Percentiles rank a stretch among this genome's conserved stretches.
Evolutionary conservation across 1,284 basidiomycete genomes (phyloP).

Genomic region (Mycena sp.): DNA sequence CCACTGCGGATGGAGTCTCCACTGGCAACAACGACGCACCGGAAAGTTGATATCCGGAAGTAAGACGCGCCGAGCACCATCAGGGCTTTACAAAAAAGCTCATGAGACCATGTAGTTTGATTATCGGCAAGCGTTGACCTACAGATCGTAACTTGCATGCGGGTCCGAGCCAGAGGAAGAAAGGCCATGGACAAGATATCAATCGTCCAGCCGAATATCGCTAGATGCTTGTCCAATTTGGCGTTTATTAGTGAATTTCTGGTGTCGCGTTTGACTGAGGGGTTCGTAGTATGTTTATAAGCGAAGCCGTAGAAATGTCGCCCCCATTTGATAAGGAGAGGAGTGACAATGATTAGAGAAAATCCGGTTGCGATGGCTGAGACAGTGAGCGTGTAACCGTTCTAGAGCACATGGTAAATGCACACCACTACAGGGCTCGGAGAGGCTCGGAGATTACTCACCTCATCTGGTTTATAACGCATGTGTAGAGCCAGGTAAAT

Average conservation of each 20-base stretch:
- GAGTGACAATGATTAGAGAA: slow-evolving; percentile 1
- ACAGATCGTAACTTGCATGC: not conserved
- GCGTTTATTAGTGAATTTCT: not conserved
- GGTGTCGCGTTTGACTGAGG: not conserved
- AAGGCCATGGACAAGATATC: not conserved
- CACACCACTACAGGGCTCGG: not conserved
- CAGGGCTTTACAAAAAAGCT: not conserved
- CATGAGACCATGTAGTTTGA: not conserved
- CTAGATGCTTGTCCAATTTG: slow-evolving; percentile 9
- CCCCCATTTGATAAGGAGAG: not conserved
- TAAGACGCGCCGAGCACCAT: slow-evolving; percentile 5
- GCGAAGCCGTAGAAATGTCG: not conserved
- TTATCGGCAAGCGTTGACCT: not conserved
- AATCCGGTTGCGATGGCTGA: not conserved
- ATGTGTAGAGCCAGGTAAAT: slow-evolving; percentile 9
- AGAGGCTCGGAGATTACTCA: not conserved
- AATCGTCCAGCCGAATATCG: slow-evolving; percentile 6
- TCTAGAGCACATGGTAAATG: not conserved
- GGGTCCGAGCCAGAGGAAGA: not conserved
- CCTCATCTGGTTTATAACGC: not conserved
- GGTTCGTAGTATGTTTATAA: not conserved
- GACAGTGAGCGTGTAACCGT: not conserved
- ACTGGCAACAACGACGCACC: slow-evolving; percentile 10
- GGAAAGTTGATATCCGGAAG: slow-evolving; percentile 8
- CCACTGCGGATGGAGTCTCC: slow-evolving; percentile 7